Percentiles rank a stretch among this genome's conserved stretches.
phyloP scores from a whole-genome alignment of 495 filamentous ascomycete species.

The Penicillium paxilli region DNA sequence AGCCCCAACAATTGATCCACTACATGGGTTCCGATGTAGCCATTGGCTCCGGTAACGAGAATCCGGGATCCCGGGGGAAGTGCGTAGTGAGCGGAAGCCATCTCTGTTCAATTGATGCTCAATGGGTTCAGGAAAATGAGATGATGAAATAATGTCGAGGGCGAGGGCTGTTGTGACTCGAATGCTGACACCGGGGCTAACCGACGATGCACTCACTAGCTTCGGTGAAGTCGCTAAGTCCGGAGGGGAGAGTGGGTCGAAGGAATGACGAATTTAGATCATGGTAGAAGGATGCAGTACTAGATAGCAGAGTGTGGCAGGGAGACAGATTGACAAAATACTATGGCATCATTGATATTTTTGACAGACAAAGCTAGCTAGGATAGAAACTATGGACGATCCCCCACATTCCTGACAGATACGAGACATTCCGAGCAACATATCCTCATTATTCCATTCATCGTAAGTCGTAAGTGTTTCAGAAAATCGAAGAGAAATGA shows the following conservation, averaged over 20 bases:
- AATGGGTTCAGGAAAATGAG: too few relatives aligned
- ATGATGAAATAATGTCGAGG: too few relatives aligned
- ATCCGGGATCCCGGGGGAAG: neutral
- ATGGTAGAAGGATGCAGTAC: too few relatives aligned
- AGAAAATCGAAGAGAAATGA: neutral
- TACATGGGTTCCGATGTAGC: conserved; percentile 55
- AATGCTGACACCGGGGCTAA: too few relatives aligned
- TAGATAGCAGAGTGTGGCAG: neutral
- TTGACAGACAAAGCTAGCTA: neutral
- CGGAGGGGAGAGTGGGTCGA: neutral
- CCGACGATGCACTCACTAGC: too few relatives aligned
- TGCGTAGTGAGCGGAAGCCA: neutral
- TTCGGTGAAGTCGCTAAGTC: too few relatives aligned
- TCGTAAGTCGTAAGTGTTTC: conserved; percentile 8
- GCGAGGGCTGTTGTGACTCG: too few relatives aligned
- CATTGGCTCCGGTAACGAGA: conserved; percentile 59
- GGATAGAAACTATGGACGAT: conserved; percentile 1
- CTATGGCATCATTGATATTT: neutral
- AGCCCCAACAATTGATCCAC: conserved; percentile 47
- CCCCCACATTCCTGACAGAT: neutral
- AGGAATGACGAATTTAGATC: neutral
- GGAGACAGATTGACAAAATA: too few relatives aligned
- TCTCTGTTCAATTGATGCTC: neutral
- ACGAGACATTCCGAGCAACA: neutral
- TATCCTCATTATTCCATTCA: conserved; percentile 11